Evolutionary conservation across 352 stramenopile species (phyloP).

Genomic region (Albugo laibachii): DNA sequence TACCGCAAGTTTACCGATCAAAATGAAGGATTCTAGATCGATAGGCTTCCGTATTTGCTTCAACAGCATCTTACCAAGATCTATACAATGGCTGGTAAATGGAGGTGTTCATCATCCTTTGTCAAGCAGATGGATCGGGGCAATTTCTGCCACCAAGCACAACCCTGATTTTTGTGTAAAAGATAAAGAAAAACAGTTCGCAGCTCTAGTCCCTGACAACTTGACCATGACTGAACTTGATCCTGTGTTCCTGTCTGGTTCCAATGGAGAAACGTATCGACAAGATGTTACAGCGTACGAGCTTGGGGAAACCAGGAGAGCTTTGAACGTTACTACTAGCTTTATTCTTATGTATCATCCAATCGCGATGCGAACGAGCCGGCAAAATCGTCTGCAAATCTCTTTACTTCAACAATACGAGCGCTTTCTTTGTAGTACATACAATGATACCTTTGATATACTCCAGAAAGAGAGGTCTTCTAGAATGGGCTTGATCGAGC

Average conservation of each 20-base stretch:
- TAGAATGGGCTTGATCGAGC: constrained; percentile 74
- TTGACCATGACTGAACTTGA: background rate
- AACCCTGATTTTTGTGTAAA: background rate
- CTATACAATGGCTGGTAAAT: constrained; percentile 37
- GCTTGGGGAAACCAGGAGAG: background rate
- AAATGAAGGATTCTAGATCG: background rate
- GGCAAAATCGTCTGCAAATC: constrained; percentile 78
- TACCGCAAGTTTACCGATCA: no score
- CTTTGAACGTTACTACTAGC: constrained; percentile 20
- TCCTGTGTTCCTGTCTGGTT: constrained; percentile 1
- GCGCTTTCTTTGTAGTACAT: constrained; percentile 39
- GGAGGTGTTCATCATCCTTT: constrained; percentile 24
- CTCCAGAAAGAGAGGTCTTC: constrained; percentile 50
- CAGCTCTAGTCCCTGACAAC: background rate
- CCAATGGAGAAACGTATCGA: constrained; percentile 2
- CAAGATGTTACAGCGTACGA: background rate
- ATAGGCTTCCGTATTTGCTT: constrained; percentile 11
- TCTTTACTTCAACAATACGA: constrained; percentile 52
- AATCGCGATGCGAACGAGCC: constrained; percentile 42
- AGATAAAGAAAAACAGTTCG: background rate
- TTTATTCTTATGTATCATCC: constrained; percentile 79
- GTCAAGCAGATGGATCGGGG: constrained; percentile 11
- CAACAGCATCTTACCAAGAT: constrained; percentile 24
- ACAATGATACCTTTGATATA: constrained; percentile 77
- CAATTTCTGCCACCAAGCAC: background rate